These are phyloP conservation scores for Loxodes magnus DNA, from an alignment of 73 alveolate species.

Conservation along the genomic window DNA sequence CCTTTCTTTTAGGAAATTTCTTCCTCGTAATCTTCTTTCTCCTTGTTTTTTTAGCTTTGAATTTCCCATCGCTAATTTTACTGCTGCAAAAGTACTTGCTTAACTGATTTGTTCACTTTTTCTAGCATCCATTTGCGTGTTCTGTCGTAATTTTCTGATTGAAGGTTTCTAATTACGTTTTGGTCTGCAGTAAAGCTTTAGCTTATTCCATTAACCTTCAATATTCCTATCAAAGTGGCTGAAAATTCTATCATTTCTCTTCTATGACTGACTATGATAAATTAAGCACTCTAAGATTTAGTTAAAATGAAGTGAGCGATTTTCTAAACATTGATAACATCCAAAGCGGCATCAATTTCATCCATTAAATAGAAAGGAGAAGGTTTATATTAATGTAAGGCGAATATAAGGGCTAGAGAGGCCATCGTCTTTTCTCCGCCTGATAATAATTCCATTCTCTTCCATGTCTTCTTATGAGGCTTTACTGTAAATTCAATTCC, in stretches of 20 bases:
- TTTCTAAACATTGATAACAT: conserved; percentile 78
- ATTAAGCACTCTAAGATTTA: conserved; percentile 75
- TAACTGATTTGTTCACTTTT: too few relatives aligned
- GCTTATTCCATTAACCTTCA: background rate
- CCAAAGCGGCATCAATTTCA: conserved; percentile 97
- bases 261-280: conserved; percentile 81
- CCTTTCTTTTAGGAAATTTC: too few relatives aligned
- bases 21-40: too few relatives aligned
- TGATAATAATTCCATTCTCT: conserved; percentile 65
- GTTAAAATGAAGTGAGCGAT: conserved; percentile 79
- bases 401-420: conserved; percentile 77
- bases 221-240: conserved; percentile 1
- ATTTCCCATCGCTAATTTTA: too few relatives aligned
- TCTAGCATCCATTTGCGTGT: too few relatives aligned
- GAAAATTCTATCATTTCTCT: conserved; percentile 75
- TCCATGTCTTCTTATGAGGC: conserved; percentile 84
- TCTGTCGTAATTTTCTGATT: too few relatives aligned
- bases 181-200: background rate
- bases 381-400: conserved; percentile 90
- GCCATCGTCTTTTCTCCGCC: conserved; percentile 91
- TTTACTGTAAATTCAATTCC: conserved; percentile 80
- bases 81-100: too few relatives aligned
- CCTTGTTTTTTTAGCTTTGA: too few relatives aligned
- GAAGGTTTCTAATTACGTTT: too few relatives aligned
- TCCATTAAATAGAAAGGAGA: conserved; percentile 77